These are phyloP conservation scores for Caloboletus firmus DNA, from an alignment of 1,284 basidiomycete genomes.

Conservation along the genomic window DNA sequence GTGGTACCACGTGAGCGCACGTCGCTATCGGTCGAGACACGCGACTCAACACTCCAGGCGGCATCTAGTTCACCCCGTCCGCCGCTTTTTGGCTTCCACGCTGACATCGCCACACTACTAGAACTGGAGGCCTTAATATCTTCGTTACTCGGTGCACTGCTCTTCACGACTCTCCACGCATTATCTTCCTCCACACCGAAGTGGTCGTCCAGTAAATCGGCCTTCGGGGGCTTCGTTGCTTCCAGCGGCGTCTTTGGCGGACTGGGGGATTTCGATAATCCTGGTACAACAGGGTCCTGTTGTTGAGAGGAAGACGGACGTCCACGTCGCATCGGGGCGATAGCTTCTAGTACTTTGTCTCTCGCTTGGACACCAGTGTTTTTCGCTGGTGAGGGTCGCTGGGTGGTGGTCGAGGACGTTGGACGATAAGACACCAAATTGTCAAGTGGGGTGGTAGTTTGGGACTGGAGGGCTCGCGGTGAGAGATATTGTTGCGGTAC, in stretches of 20 bases:
- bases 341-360: constrained; percentile 72
- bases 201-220: constrained; percentile 42
- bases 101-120: constrained; percentile 33
- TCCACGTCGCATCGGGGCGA: constrained; percentile 76
- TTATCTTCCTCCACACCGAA: constrained; percentile 52
- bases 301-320: constrained; percentile 49
- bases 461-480: constrained; percentile 38
- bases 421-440: constrained; percentile 43
- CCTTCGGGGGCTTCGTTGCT: constrained; percentile 29
- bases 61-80: constrained; percentile 35
- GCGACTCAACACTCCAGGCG: constrained; percentile 48
- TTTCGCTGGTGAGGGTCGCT: constrained; percentile 19
- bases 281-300: constrained; percentile 27
- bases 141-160: constrained; percentile 8
- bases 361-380: constrained; percentile 59
- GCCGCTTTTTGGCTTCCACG: constrained; percentile 33
- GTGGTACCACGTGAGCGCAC: constrained; percentile 19
- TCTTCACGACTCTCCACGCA: constrained; percentile 49
- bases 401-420: constrained; percentile 29
- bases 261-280: constrained; percentile 40
- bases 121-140: constrained; percentile 39
- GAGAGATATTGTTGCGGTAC: constrained; percentile 50
- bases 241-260: constrained; percentile 35
- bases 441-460: constrained; percentile 29
- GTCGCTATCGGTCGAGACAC: constrained; percentile 24